Conservation (phyloP, 495 filamentous ascomycete genomes). For the Neurospora hispaniola region DNA sequence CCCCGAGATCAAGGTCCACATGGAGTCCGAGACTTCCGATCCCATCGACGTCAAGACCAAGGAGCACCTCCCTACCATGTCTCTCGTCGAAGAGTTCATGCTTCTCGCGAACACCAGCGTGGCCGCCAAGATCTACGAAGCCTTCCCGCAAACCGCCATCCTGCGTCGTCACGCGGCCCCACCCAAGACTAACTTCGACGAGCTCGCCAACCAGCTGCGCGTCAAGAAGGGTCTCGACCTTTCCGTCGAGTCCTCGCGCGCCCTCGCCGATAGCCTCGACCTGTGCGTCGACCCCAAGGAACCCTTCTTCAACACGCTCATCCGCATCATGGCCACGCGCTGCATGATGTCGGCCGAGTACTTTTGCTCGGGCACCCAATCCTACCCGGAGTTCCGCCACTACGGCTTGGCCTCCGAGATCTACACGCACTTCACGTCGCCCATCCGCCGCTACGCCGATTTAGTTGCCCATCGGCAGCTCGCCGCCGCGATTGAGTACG, state of each 20-base stretch:
- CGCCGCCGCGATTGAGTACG: constrained; percentile 88
- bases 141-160: constrained; percentile 91
- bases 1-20: constrained; percentile 88
- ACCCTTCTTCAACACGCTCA: constrained; percentile 96
- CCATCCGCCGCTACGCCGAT: constrained; percentile 94
- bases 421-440: constrained; percentile 97
- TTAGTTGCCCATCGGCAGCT: constrained; percentile 88
- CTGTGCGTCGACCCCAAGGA: constrained; percentile 68
- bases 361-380: constrained; percentile 86
- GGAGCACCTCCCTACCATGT: constrained; percentile 87
- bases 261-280: constrained; percentile 85
- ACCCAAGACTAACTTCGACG: constrained; percentile 92
- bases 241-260: constrained; percentile 72
- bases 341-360: constrained; percentile 99
- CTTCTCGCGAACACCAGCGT: constrained; percentile 94
- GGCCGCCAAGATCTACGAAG: constrained; percentile 71
- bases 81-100: constrained; percentile 98
- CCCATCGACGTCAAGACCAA: constrained; percentile 96
- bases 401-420: constrained; percentile 93
- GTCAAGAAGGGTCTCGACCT: constrained; percentile 73
- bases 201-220: constrained; percentile 76
- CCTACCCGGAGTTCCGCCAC: constrained; percentile 88
- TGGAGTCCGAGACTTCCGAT: constrained; percentile 89
- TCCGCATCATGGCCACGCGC: constrained; percentile 91
- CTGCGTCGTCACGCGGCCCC: constrained; percentile 85